phyloP scores from a whole-genome alignment of 345 rosid species.

The Acer saccharum region DNA sequence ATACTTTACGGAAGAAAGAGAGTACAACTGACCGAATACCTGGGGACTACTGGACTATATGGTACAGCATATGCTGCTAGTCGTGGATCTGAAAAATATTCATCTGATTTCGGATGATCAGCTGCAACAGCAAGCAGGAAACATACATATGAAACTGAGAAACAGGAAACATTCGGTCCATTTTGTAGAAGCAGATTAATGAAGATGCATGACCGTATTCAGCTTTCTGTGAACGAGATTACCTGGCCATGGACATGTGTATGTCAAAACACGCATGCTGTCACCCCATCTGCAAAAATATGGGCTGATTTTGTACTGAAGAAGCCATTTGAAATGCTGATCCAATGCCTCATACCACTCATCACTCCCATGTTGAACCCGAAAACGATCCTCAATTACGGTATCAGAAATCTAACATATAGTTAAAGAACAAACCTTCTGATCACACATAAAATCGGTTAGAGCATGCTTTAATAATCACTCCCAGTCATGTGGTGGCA shows the following conservation, averaged over 20 bases:
- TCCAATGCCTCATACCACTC: conserved; percentile 84
- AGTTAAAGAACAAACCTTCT: conserved; percentile 29
- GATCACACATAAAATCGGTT: conserved; percentile 1
- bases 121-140: conserved; percentile 48
- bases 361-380: conserved; percentile 79
- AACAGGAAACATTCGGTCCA: conserved; percentile 10
- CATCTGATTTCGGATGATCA: conserved; percentile 88
- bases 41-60: conserved; percentile 54
- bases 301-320: conserved; percentile 91
- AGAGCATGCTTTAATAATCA: background rate
- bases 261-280: conserved; percentile 92
- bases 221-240: conserved; percentile 24
- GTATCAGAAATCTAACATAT: conserved; percentile 78
- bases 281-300: conserved; percentile 96
- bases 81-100: conserved; percentile 81
- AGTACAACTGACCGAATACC: conserved; percentile 50
- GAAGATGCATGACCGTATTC: conserved; percentile 3
- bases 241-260: conserved; percentile 99
- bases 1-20: conserved; percentile 37
- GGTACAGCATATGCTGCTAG: conserved; percentile 97
- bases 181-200: conserved; percentile 6
- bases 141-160: background rate
- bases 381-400: conserved; percentile 94
- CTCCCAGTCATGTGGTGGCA: conserved; percentile 5
- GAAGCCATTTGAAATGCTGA: conserved; percentile 93